Conservation (phyloP, 176 grass and related monocot genomes). For the Lolium perenne region DNA sequence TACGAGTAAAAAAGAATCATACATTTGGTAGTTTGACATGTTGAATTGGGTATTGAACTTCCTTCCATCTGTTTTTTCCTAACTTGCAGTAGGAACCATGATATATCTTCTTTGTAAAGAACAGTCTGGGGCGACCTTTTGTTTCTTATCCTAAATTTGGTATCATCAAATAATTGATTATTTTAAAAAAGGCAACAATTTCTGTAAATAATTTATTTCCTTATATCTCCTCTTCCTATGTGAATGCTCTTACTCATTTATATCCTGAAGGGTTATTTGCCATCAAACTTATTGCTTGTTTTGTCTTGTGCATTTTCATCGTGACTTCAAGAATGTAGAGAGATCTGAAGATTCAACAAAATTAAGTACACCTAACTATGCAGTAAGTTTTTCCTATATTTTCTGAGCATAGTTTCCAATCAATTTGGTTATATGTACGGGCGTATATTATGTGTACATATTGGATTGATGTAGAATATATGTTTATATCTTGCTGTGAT, state of each 20-base stretch:
- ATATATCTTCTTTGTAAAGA: slow-evolving; percentile 27
- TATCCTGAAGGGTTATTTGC: not conserved
- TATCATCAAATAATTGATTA: slow-evolving; percentile 28
- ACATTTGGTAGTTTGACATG: not conserved
- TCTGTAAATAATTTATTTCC: not conserved
- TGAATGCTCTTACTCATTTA: not conserved
- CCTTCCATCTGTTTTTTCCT: not conserved
- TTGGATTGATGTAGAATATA: not conserved
- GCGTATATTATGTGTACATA: slow-evolving; percentile 6
- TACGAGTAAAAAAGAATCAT: slow-evolving; percentile 11
- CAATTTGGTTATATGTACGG: not conserved
- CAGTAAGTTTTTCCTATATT: slow-evolving; percentile 54
- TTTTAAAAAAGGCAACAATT: not conserved
- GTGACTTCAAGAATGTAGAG: slow-evolving; percentile 55
- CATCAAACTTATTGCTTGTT: slow-evolving; percentile 38
- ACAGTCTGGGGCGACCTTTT: not conserved
- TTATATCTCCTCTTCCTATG: not conserved
- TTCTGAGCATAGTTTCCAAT: not conserved
- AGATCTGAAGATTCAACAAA: slow-evolving; percentile 52
- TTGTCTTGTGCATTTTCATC: slow-evolving; percentile 41
- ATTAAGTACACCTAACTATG: slow-evolving; percentile 57
- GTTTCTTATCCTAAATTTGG: not conserved
- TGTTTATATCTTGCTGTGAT: not conserved
- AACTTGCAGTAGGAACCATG: slow-evolving; percentile 20
- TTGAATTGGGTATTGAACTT: slow-evolving; percentile 10